phyloP scores from a whole-genome alignment of 176 grass and related monocot genomes.

The Carex parvula region DNA sequence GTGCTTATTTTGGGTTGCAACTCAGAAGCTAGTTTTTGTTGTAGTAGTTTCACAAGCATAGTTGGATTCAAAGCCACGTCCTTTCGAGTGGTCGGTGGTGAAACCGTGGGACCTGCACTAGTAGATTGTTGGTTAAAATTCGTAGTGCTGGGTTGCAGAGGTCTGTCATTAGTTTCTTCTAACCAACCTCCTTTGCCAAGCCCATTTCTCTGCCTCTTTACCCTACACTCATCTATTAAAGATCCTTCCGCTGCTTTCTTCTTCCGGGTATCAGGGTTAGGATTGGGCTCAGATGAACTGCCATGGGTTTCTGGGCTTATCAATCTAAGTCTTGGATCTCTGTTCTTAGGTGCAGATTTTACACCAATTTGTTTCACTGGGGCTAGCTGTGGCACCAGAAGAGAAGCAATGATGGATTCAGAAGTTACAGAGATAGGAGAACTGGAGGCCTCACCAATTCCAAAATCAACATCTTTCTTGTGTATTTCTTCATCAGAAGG shows the following conservation, averaged over 20 bases:
- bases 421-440: slow-evolving; percentile 35
- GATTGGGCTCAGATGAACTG: slow-evolving; percentile 33
- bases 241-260: slow-evolving; percentile 49
- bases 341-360: slow-evolving; percentile 54
- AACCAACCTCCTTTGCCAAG: slow-evolving; percentile 44
- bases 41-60: slow-evolving; percentile 67
- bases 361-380: slow-evolving; percentile 14
- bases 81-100: slow-evolving; percentile 59
- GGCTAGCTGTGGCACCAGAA: slow-evolving; percentile 35
- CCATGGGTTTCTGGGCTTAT: slow-evolving; percentile 45
- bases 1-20: slow-evolving; percentile 35
- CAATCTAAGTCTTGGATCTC: slow-evolving; percentile 82
- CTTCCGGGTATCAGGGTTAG: slow-evolving; percentile 36
- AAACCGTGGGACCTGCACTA: slow-evolving; percentile 36
- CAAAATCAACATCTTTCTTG: slow-evolving; percentile 36
- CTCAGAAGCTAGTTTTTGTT: slow-evolving; percentile 65
- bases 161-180: slow-evolving; percentile 39
- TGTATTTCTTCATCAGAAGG: slow-evolving; percentile 59
- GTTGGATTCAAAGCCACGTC: slow-evolving; percentile 76
- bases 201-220: slow-evolving; percentile 51
- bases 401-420: slow-evolving; percentile 24
- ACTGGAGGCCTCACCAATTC: slow-evolving; percentile 59
- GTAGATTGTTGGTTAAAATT: slow-evolving; percentile 34
- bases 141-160: slow-evolving; percentile 23
- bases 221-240: slow-evolving; percentile 33